Base-by-base conservation (phyloP, 495 filamentous ascomycete genomes). In the Aspergillus bridgeri region DNA sequence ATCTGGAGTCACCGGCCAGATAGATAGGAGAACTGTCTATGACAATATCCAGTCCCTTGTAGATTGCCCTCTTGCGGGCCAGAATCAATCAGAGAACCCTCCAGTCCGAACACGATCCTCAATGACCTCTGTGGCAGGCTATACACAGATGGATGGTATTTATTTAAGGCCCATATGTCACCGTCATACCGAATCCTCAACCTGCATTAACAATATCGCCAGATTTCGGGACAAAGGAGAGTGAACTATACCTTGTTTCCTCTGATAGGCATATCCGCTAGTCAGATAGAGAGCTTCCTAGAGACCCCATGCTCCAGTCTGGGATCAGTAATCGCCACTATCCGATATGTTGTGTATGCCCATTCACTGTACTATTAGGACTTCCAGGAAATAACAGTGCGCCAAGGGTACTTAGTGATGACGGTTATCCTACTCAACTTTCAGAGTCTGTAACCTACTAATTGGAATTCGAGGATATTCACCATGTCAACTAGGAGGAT, bases 81-180 rank as follows among this genome's bases (percentile, higher is more conserved):
- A 79, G 75, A 3, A 86, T 81, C 8, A 83, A 78, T 51, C 82
- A 13, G 81, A 80, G 70, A 90, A 90, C 0, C 87, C 87, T 5
- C 87, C 86, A 3, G 87, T 90, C 6, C 86, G 75, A 18, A 81
- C 77, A 3, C 89, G 78, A 0, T 84, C 86, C 65, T 89, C 84
- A n/a, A 83, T 83, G 4, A 87, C 80, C 6, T 85, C 73, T 0
- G 75, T 70, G 17, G 76, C 72, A 2, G 74, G 44, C 61, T 54
- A 71, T 63, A 43, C 24, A 24, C 59, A n/a, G 60, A 61, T 73
- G 75, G 29, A 56, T 2, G n/a, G n/a, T n/a, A n/a, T n/a, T n/a
- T n/a, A n/a, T n/a, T n/a, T n/a, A 4, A 49, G 8, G 18, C 47
- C 13, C 21, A 29, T 25, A 33, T 23, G 22, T 49, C 13, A 1